Percentiles rank a stretch among this genome's conserved stretches.
These are phyloP conservation scores for Solanum tarijense DNA, from an alignment of 257 asterid species.

Conservation along the genomic window DNA sequence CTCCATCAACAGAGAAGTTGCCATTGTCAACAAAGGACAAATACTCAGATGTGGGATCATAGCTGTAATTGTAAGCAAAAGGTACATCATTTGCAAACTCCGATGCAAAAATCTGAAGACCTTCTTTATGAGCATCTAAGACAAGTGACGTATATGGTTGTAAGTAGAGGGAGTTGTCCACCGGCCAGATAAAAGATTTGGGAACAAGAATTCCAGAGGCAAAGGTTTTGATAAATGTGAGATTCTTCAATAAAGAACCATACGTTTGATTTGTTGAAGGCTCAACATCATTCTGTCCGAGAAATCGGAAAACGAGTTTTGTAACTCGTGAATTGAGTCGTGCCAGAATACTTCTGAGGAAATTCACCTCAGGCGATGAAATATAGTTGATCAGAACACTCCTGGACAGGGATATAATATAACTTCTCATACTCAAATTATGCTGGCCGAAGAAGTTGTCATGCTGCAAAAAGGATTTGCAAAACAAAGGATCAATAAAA, in stretches of 20 bases:
- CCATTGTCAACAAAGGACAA: too few species aligned
- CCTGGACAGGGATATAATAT: conserved; percentile 42
- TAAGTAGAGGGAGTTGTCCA: conserved; percentile 33
- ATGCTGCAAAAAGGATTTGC: conserved; percentile 32
- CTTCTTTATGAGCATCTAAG: too few species aligned
- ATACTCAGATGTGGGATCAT: too few species aligned
- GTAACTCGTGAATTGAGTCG: conserved; percentile 36
- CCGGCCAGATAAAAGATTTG: conserved; percentile 57
- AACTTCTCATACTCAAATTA: conserved; percentile 72
- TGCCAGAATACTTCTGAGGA: conserved; percentile 43
- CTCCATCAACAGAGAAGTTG: too few species aligned
- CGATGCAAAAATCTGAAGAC: neutral
- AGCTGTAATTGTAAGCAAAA: neutral
- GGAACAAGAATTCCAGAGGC: conserved; percentile 83
- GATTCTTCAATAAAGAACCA: conserved; percentile 47
- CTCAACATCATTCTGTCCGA: conserved; percentile 36
- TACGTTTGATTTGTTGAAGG: conserved; percentile 74
- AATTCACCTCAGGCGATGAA: conserved; percentile 85
- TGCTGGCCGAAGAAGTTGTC: conserved; percentile 61
- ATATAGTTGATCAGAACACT: conserved; percentile 36
- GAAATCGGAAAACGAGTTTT: conserved; percentile 62
- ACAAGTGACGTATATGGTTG: conserved; percentile 16
- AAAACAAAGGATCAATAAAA: neutral
- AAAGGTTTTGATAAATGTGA: conserved; percentile 54
- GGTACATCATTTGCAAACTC: conserved; percentile 40